Evolutionary conservation across 768 basidiomycete species (phyloP).

Genomic region (Filobasidium wieringae): DNA sequence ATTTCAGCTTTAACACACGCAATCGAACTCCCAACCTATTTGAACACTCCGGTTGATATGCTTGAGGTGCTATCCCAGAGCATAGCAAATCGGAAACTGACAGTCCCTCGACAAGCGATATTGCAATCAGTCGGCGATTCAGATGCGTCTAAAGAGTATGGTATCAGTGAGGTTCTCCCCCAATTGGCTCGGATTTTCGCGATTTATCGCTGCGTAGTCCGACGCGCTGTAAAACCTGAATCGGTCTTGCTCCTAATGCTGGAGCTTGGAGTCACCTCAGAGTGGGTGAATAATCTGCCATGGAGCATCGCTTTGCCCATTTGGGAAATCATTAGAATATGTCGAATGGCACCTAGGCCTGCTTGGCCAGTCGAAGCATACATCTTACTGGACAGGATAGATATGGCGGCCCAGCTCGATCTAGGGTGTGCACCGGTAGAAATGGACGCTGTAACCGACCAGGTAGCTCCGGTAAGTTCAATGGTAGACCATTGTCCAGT

Average conservation of each 20-base stretch:
- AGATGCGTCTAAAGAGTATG: slow-evolving; percentile 1
- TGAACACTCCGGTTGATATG: too few species aligned
- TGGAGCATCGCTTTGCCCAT: slow-evolving; percentile 48
- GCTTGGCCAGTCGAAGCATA: slow-evolving; percentile 65
- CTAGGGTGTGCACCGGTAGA: neutral
- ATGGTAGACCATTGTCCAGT: too few species aligned
- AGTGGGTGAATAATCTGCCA: slow-evolving; percentile 25
- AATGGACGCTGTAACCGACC: neutral
- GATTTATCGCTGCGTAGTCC: neutral
- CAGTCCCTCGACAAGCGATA: too few species aligned
- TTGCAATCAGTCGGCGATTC: too few species aligned
- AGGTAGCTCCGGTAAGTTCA: neutral
- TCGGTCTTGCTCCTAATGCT: slow-evolving; percentile 21
- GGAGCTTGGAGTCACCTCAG: slow-evolving; percentile 10
- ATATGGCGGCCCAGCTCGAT: slow-evolving; percentile 49
- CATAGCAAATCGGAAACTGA: too few species aligned
- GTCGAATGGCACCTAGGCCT: slow-evolving; percentile 62
- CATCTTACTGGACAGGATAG: slow-evolving; percentile 57
- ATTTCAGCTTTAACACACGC: too few species aligned
- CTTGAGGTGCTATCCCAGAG: too few species aligned
- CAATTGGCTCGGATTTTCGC: neutral
- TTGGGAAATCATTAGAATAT: slow-evolving; percentile 70
- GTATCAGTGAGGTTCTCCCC: neutral
- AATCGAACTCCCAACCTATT: too few species aligned
- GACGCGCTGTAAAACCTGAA: neutral